A percentile compares a stretch with the other conserved stretches of the same genome.
These are phyloP conservation scores for Penicillium sp. DNA, from an alignment of 2,329 filamentous ascomycete genomes.

Conservation along the genomic window DNA sequence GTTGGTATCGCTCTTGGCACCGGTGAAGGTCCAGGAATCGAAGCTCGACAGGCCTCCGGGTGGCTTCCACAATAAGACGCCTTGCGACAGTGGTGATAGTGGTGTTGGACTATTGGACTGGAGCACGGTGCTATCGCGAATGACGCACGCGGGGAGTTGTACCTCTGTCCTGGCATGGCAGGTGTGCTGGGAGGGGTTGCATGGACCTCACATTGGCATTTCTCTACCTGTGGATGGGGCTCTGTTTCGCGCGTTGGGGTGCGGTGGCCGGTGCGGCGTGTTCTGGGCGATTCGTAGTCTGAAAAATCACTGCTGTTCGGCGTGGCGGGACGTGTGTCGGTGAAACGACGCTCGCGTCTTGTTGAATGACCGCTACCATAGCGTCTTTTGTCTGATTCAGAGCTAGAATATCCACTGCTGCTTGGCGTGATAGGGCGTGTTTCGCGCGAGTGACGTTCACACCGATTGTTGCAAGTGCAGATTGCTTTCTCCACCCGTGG, in stretches of 20 bases:
- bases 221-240: not conserved
- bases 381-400: not conserved
- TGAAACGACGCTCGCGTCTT: not conserved
- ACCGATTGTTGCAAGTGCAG: not conserved
- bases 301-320: conserved; percentile 3
- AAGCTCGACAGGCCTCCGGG: not conserved
- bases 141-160: not conserved
- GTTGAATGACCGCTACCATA: not conserved
- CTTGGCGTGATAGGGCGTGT: not conserved
- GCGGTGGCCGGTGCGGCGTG: not conserved
- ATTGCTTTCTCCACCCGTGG: not conserved
- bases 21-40: not conserved
- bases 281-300: not conserved
- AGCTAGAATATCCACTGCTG: not conserved
- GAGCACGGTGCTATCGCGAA: not conserved
- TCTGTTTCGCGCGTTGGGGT: not conserved
- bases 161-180: not conserved
- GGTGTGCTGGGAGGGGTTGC: not conserved
- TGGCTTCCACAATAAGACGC: conserved; percentile 1
- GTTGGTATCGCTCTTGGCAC: not conserved
- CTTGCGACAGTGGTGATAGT: conserved; percentile 1
- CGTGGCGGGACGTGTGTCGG: not conserved
- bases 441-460: not conserved
- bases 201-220: not conserved
- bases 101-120: not conserved